Evolutionary conservation across 2,329 filamentous ascomycete species (phyloP), one percentile per base, ranked within the genome.

Genomic region (Colletotrichum caudatum): DNA sequence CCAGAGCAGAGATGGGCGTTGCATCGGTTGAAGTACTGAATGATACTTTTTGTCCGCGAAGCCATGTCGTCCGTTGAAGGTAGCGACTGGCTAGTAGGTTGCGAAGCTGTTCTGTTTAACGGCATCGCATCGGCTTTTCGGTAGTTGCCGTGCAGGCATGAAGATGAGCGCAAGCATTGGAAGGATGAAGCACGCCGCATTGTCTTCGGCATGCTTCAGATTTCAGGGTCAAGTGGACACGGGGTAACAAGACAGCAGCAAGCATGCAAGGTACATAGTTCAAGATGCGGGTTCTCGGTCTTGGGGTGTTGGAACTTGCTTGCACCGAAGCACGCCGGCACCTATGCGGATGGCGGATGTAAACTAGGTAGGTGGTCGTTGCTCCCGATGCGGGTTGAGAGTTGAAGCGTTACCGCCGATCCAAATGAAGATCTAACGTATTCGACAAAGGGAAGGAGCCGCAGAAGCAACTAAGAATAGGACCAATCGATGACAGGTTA

Each of bases 131-230:
- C 29, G 29, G 51, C 46, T n/a, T 18, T 39, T 71, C 64, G 64
- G 69, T 41, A 58, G 69, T 59, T 71, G 69, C 64, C 44, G 58
- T 44, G 18, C 37, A 69, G 48, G 53, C 61, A 53, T 60, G 39
- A 56, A 58, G 46, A 58, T 61, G 37, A 59, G 54, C 46, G 54
- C 64, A 71, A 51, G 69, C 58, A 68, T 71, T 46, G 53, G 29
- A 53, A 71, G 64, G 18, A 59, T 51, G 69, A 68, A 64, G 69
- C 69, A 71, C 48, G 29, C 59, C 51, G 58, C 20, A 54, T 26
- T 37, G 41, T 33, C n/a, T 26, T 58, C 35, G n/a, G 59, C 20
- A 41, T 44, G 69, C 64, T 68, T 71, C 64, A 63, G 58, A 59
- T 29, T 50, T 23, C 53, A 68, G 58, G 46, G 59, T 44, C 58